A percentile compares a stretch with the other conserved stretches of the same genome.
Evolutionary conservation across 345 rosid species (phyloP).

Genomic region (Clarkia xantiana): DNA sequence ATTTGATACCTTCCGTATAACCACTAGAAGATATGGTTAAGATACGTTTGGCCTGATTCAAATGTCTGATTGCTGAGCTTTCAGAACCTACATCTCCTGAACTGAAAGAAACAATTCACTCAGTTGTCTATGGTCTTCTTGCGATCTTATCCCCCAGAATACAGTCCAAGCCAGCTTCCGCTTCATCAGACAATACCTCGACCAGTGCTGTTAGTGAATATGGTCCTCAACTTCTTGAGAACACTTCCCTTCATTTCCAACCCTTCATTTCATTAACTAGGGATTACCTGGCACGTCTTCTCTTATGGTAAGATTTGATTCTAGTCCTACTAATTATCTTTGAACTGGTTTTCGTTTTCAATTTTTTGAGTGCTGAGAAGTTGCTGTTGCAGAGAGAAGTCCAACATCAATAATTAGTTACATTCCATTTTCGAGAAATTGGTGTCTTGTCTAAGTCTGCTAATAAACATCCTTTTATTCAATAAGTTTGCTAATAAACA

Average conservation of each 20-base stretch:
- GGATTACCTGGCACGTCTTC: constrained; percentile 87
- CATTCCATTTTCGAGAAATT: too few relatives aligned
- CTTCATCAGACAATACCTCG: constrained; percentile 34
- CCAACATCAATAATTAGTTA: too few relatives aligned
- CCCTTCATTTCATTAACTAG: constrained; percentile 65
- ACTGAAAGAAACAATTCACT: constrained; percentile 57
- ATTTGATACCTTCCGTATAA: too few relatives aligned
- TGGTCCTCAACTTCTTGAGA: constrained; percentile 65
- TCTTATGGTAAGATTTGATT: constrained; percentile 59
- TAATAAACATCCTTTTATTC: too few relatives aligned
- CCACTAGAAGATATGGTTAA: neutral
- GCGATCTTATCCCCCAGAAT: constrained; percentile 85
- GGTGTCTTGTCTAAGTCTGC: too few relatives aligned
- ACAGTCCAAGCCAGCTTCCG: constrained; percentile 57
- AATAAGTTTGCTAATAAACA: too few relatives aligned
- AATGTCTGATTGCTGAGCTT: constrained; percentile 38
- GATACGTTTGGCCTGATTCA: neutral
- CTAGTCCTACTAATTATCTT: neutral
- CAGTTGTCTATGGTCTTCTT: constrained; percentile 86
- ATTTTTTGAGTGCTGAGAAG: too few relatives aligned
- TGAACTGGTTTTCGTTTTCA: too few relatives aligned
- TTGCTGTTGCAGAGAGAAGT: too few relatives aligned
- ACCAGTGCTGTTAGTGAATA: constrained; percentile 13
- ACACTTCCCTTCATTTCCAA: constrained; percentile 75
- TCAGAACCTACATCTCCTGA: constrained; percentile 79